Evolutionary conservation across 2,329 filamentous ascomycete species (phyloP), one percentile per base, ranked within the genome.

Genomic region (Pestalotiopsis sp.): DNA sequence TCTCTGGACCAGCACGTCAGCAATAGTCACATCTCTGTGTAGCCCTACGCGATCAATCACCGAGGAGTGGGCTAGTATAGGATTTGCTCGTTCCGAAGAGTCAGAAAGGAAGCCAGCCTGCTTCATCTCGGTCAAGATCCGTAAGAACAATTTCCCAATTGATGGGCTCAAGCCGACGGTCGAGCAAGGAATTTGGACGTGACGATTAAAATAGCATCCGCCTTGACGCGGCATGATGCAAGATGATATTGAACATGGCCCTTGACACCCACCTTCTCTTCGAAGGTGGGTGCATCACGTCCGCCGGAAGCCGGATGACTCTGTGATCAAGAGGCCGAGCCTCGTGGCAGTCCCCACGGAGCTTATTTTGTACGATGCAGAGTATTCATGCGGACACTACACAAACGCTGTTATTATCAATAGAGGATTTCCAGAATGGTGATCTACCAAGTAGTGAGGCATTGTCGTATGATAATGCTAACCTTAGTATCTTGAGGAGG

Each of bases 211-310:
- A 74, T 73, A 73, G 70, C 71, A 73, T 52, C 69, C 57, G 65
- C 68, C 67, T 67, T 71, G 69, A 73, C 68, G 71, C 70, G 72
- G 75, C 71, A 70, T 73, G 72, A 75, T 75, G 73, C 71, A 73
- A 72, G 71, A 9, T 72, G 72, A 76, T 76, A 76, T 77, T 74
- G 74, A 31, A 68, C 65, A 62, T 66, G 39, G 67, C 27, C 63
- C 63, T 57, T n/a, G 45, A 56, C 63, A 66, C 63, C 63, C 63
- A 66, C 63, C 61, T 66, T 56, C 49, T 66, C 13, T 36, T 25
- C 49, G 39, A 31, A 56, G 39, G 49, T 56, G 41, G 38, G 41
- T 36, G 63, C 41, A 56, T 56, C 23, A 38, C 25, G 59, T 38
- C 49, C 63, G 49, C 17, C 63, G 41, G 41, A 23, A 23, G 63